Percentiles rank a stretch among this genome's conserved stretches.
These are phyloP conservation scores for Pichia sp. DNA, from an alignment of 1,139 yeast genomes.

Conservation along the genomic window DNA sequence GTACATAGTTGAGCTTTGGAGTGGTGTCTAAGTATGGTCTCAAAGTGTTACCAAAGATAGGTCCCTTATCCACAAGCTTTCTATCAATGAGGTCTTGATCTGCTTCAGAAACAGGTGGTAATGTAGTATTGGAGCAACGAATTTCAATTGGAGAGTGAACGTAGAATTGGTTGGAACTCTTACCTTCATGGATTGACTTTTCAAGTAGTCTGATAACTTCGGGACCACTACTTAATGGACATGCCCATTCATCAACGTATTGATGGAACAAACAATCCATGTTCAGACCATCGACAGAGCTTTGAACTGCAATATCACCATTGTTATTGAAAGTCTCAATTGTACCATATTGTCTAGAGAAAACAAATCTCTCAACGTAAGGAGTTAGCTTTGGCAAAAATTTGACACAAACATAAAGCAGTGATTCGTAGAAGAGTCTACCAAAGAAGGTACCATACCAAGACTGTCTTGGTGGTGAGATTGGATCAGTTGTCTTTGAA, in stretches of 20 bases:
- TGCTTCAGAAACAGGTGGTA: constrained; percentile 16
- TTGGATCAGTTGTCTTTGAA: constrained; percentile 54
- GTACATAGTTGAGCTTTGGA: constrained; percentile 55
- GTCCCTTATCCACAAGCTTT: constrained; percentile 52
- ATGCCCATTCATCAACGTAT: constrained; percentile 95
- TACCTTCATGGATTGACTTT: constrained; percentile 55
- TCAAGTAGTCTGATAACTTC: constrained; percentile 61
- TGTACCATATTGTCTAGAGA: constrained; percentile 74
- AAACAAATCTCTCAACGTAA: constrained; percentile 73
- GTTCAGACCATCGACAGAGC: constrained; percentile 79
- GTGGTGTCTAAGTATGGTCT: constrained; percentile 80
- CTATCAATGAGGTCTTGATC: constrained; percentile 32
- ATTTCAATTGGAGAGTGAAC: constrained; percentile 97
- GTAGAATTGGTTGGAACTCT: constrained; percentile 51
- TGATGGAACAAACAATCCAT: constrained; percentile 96
- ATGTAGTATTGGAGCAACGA: constrained; percentile 82
- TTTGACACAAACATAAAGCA: constrained; percentile 75
- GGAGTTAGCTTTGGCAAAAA: constrained; percentile 75
- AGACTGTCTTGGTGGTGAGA: constrained; percentile 61
- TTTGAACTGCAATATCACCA: constrained; percentile 67
- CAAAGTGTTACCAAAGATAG: constrained; percentile 75
- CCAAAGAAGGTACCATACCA: constrained; percentile 86
- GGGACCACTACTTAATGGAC: constrained; percentile 74
- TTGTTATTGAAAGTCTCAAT: constrained; percentile 63
- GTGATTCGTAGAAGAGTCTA: constrained; percentile 67